Percentiles rank a stretch among this genome's conserved stretches.
phyloP scores from a whole-genome alignment of 257 asterid genomes.

The Anisodus tanguticus region DNA sequence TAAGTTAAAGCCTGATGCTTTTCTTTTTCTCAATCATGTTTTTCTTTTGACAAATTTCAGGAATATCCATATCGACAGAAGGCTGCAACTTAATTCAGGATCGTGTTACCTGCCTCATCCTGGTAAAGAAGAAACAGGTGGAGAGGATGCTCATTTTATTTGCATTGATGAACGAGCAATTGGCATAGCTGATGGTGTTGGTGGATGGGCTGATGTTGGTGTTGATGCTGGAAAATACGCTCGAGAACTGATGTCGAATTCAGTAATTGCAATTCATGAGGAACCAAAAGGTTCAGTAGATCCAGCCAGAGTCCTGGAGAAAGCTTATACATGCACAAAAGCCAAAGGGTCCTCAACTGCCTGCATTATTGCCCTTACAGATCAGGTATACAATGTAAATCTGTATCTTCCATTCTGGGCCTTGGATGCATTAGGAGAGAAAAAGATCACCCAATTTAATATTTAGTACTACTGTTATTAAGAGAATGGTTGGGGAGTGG shows the following conservation, averaged over 20 bases:
- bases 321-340: constrained; percentile 72
- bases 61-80: constrained; percentile 49
- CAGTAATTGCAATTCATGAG: constrained; percentile 72
- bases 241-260: constrained; percentile 87
- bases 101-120: constrained; percentile 96
- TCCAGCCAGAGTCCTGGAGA: constrained; percentile 85
- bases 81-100: constrained; percentile 80
- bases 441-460: background rate
- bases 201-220: constrained; percentile 98
- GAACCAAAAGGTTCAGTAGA: constrained; percentile 85
- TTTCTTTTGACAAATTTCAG: constrained; percentile 46
- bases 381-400: constrained; percentile 53
- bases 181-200: constrained; percentile 99
- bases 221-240: constrained; percentile 84
- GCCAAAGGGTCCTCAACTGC: constrained; percentile 95
- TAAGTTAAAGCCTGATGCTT: background rate
- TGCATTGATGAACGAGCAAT: constrained; percentile 77
- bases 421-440: background rate
- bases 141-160: constrained; percentile 96
- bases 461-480: background rate
- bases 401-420: background rate
- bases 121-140: constrained; percentile 96
- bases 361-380: constrained; percentile 88
- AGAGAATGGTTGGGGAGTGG: background rate
- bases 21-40: background rate